phyloP scores from a whole-genome alignment of 2,329 filamentous ascomycete species.

The Fonsecaea pedrosoi region DNA sequence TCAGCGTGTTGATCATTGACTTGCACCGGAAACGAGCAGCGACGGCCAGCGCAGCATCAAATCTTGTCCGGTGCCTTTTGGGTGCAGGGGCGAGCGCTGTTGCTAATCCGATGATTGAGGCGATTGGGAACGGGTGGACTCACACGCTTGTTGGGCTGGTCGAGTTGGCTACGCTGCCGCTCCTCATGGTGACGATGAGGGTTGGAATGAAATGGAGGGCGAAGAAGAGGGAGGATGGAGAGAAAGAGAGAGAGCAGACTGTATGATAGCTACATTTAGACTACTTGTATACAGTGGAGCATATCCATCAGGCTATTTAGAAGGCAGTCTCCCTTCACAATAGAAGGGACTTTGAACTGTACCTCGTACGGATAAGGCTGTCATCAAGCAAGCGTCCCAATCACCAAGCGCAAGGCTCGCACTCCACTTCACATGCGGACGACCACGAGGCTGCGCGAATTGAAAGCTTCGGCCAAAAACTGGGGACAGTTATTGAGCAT shows the following conservation, averaged over 20 bases:
- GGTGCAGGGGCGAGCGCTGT: slow-evolving; percentile 43
- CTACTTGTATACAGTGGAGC: background rate
- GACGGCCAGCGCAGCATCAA: slow-evolving; percentile 46
- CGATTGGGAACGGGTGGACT: slow-evolving; percentile 32
- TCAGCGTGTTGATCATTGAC: slow-evolving; percentile 33
- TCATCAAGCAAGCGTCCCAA: background rate
- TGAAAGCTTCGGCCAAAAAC: background rate
- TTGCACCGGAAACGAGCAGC: slow-evolving; percentile 39
- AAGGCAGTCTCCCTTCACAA: background rate
- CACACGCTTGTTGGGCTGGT: slow-evolving; percentile 24
- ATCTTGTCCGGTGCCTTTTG: slow-evolving; percentile 48
- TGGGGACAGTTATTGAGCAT: background rate
- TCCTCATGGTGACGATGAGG: slow-evolving; percentile 13
- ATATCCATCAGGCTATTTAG: background rate
- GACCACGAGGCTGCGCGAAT: background rate
- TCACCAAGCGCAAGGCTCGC: background rate
- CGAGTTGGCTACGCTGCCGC: slow-evolving; percentile 9
- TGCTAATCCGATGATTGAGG: slow-evolving; percentile 37
- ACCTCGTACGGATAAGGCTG: background rate
- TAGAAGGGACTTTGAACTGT: background rate
- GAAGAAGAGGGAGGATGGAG: background rate
- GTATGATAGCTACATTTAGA: background rate
- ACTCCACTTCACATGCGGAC: background rate
- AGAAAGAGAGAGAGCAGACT: background rate
- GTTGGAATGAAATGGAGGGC: slow-evolving; percentile 15